Percentiles rank a stretch among this genome's conserved stretches.
phyloP scores from a whole-genome alignment of 192 early-diverging fungal genomes.

The Entomortierella lignicola region DNA sequence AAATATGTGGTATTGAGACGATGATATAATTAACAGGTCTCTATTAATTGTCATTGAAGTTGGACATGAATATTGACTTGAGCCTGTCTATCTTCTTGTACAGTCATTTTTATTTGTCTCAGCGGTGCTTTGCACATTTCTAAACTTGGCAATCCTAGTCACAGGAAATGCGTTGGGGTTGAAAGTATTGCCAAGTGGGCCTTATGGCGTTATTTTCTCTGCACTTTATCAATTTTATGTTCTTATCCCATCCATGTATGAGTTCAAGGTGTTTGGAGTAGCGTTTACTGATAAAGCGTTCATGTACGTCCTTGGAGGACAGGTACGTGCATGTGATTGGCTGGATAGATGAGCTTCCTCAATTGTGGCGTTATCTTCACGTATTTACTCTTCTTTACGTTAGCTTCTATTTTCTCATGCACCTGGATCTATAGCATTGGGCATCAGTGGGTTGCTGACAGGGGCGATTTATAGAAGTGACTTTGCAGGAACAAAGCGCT shows the following conservation, averaged over 20 bases:
- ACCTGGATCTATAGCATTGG: slow-evolving; percentile 57
- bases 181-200: slow-evolving; percentile 63
- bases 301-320: slow-evolving; percentile 58
- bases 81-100: not conserved
- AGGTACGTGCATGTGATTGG: slow-evolving; percentile 47
- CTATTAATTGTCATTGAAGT: not conserved
- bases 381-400: not conserved
- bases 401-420: slow-evolving; percentile 61
- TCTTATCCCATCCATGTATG: slow-evolving; percentile 63
- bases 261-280: slow-evolving; percentile 64
- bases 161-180: slow-evolving; percentile 58
- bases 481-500: slow-evolving; percentile 61
- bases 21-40: not conserved
- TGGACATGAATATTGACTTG: not conserved
- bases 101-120: slow-evolving; percentile 68
- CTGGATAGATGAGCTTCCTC: not conserved
- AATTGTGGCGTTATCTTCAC: not conserved
- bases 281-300: slow-evolving; percentile 62
- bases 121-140: slow-evolving; percentile 58
- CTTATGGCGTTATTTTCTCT: slow-evolving; percentile 70
- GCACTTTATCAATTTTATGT: slow-evolving; percentile 67
- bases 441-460: slow-evolving; percentile 60
- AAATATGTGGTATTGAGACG: slow-evolving; percentile 66
- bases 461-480: slow-evolving; percentile 66
- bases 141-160: slow-evolving; percentile 65